These are phyloP conservation scores for Coemansia reversa DNA, from an alignment of 192 early-diverging fungal genomes.

Conservation along the genomic window DNA sequence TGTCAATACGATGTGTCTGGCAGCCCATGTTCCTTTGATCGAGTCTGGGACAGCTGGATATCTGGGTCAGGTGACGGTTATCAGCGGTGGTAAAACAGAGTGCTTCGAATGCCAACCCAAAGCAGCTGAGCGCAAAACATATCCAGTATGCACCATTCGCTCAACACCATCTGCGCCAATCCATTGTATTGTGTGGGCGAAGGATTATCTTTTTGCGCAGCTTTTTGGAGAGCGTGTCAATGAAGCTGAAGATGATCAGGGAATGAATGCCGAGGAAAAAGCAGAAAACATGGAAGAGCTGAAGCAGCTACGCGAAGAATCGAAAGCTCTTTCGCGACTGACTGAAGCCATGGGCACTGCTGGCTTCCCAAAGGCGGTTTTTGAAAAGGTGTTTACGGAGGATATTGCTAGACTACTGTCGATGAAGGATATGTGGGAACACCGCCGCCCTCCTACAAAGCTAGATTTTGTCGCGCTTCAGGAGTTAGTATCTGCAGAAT, in stretches of 20 bases:
- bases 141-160: conserved; percentile 96
- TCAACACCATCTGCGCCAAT: conserved; percentile 92
- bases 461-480: conserved; percentile 59
- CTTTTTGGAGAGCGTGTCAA: conserved; percentile 65
- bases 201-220: conserved; percentile 89
- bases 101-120: conserved; percentile 96
- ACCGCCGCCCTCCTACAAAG: conserved; percentile 65
- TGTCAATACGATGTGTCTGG: conserved; percentile 95
- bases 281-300: conserved; percentile 69
- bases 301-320: conserved; percentile 68
- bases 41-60: conserved; percentile 98
- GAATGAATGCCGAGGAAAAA: conserved; percentile 53
- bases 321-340: conserved; percentile 67
- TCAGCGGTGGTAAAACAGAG: conserved; percentile 72
- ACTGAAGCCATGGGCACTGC: conserved; percentile 58
- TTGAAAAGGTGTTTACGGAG: conserved; percentile 75
- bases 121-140: conserved; percentile 76
- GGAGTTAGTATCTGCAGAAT: neutral
- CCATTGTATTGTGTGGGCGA: conserved; percentile 99
- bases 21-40: conserved; percentile 85
- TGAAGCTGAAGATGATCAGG: conserved; percentile 42
- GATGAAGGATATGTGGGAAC: conserved; percentile 91
- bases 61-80: conserved; percentile 86
- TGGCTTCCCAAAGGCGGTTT: conserved; percentile 64
- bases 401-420: conserved; percentile 79